Conservation (phyloP, 108 stramenopile genomes). For the Skeletonema potamos region DNA sequence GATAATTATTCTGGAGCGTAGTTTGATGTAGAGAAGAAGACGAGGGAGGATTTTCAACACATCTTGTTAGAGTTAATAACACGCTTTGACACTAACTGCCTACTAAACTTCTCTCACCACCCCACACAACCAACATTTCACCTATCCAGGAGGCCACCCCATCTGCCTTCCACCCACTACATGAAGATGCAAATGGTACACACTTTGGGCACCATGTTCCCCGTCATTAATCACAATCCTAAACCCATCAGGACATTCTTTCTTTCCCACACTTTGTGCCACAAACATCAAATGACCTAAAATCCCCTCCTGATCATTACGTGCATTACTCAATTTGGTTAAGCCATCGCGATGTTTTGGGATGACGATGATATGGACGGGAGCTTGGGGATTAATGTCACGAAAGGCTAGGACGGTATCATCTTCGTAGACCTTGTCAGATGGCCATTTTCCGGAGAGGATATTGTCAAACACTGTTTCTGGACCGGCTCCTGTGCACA, state of each 20-base stretch:
- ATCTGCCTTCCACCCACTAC: constrained; percentile 91
- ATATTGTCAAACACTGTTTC: constrained; percentile 96
- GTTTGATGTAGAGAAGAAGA: too few relatives aligned
- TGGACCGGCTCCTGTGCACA: constrained; percentile 46
- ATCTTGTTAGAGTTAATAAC: too few relatives aligned
- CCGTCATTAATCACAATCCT: constrained; percentile 97
- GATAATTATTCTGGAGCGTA: too few relatives aligned
- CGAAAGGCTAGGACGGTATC: constrained; percentile 90
- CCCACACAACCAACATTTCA: too few relatives aligned
- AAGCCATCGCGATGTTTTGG: constrained; percentile 96
- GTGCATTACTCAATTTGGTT: constrained; percentile 85
- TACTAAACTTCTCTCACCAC: too few relatives aligned
- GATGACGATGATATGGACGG: constrained; percentile 94
- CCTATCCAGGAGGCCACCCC: constrained; percentile 92
- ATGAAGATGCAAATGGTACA: constrained; percentile 93
- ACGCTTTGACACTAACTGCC: too few relatives aligned
- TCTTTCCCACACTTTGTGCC: constrained; percentile 83
- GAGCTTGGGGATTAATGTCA: constrained; percentile 93
- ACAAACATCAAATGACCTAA: constrained; percentile 96
- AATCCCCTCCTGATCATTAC: constrained; percentile 88
- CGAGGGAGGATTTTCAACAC: too few relatives aligned
- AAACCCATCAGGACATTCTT: constrained; percentile 88
- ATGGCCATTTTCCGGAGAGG: constrained; percentile 71
- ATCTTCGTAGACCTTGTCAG: constrained; percentile 93
- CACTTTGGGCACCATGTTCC: constrained; percentile 87